phyloP scores from a whole-genome alignment of 2,329 filamentous ascomycete species.

The Lachnellula suecica region DNA sequence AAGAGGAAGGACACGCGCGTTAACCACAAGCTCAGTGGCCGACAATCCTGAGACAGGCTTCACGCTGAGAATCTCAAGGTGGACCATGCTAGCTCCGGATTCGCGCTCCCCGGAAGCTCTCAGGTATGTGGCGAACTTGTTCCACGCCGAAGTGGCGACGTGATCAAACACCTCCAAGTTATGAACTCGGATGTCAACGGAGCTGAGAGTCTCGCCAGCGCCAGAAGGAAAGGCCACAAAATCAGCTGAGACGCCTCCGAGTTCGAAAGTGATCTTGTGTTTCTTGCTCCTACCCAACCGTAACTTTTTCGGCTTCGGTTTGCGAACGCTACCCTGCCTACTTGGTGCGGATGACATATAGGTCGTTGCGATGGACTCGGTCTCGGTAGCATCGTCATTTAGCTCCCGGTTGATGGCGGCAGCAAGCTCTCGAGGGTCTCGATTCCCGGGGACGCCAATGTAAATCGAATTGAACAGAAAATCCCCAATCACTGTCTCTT shows the following conservation, averaged over 20 bases:
- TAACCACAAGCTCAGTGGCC: constrained; percentile 85
- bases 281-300: constrained; percentile 81
- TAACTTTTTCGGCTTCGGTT: constrained; percentile 54
- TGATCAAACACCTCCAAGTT: constrained; percentile 93
- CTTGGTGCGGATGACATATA: constrained; percentile 61
- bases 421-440: constrained; percentile 79
- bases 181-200: constrained; percentile 77
- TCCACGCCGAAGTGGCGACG: constrained; percentile 94
- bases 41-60: constrained; percentile 81
- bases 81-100: constrained; percentile 83
- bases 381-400: constrained; percentile 84
- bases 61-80: constrained; percentile 84
- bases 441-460: constrained; percentile 85
- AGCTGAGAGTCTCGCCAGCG: constrained; percentile 80
- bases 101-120: constrained; percentile 84
- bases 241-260: constrained; percentile 81
- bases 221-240: constrained; percentile 76
- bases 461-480: constrained; percentile 99
- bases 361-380: constrained; percentile 82
- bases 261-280: constrained; percentile 94
- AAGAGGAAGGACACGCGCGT: constrained; percentile 76
- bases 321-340: constrained; percentile 40
- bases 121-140: constrained; percentile 94
- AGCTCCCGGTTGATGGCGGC: constrained; percentile 85
- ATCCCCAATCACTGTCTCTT: constrained; percentile 86